These are phyloP conservation scores for Lasiodiplodia sp. DNA, from an alignment of 2,329 filamentous ascomycete genomes.

Conservation along the genomic window DNA sequence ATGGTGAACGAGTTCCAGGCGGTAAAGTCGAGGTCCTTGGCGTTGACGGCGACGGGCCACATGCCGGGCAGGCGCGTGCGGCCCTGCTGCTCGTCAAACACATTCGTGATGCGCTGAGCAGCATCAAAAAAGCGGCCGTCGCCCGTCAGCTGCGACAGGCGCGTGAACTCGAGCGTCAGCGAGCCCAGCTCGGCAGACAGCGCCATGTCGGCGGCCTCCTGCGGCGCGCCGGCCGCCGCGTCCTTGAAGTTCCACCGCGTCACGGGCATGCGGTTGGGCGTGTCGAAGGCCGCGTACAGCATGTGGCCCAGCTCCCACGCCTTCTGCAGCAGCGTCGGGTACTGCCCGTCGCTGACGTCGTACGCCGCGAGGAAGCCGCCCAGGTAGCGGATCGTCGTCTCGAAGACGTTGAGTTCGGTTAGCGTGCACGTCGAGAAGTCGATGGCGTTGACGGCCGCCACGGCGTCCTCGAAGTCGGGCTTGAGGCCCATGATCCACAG, in stretches of 20 bases:
- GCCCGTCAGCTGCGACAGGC: conserved; percentile 48
- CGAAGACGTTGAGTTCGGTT: conserved; percentile 83
- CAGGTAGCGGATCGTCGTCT: conserved; percentile 69
- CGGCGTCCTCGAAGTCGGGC: conserved; percentile 81
- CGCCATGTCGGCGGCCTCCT: conserved; percentile 37
- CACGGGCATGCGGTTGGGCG: conserved; percentile 48
- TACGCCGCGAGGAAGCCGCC: conserved; percentile 33
- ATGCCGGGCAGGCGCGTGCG: conserved; percentile 48
- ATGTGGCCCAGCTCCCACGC: conserved; percentile 32
- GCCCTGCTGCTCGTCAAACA: conserved; percentile 44
- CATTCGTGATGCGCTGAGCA: conserved; percentile 44
- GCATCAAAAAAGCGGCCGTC: conserved; percentile 50
- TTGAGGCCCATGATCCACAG: conserved; percentile 85
- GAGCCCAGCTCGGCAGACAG: conserved; percentile 49
- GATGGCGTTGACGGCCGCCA: conserved; percentile 72
- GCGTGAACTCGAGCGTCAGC: conserved; percentile 51
- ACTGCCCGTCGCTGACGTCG: conserved; percentile 29
- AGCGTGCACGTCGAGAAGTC: conserved; percentile 80
- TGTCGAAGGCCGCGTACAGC: conserved; percentile 37
- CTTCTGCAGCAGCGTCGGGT: conserved; percentile 31
- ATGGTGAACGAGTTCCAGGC: conserved; percentile 35
- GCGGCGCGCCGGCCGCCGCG: conserved; percentile 32
- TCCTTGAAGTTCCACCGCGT: conserved; percentile 42
- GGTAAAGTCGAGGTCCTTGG: conserved; percentile 29
- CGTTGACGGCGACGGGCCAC: conserved; percentile 46